Evolutionary conservation across 306 rosid genomes (phyloP).

Genomic region (Cicer bijugum): DNA sequence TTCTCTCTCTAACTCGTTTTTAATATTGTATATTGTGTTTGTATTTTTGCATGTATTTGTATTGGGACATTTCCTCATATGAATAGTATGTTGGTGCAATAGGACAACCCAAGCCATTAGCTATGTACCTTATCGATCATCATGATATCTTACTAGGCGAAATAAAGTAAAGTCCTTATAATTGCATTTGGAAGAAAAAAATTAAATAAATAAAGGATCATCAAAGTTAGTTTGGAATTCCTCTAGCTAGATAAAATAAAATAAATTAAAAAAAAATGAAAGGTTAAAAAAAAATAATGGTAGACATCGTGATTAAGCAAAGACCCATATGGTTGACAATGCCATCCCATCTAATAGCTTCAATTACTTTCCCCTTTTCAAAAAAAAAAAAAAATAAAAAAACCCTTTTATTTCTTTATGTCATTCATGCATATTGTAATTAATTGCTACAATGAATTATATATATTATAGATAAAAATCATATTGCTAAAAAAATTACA

Average conservation of each 20-base stretch:
- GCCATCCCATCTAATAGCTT: slow-evolving; percentile 61
- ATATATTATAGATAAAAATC: no score
- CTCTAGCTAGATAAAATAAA: slow-evolving; percentile 4
- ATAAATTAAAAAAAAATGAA: not conserved
- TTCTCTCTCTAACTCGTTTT: not conserved
- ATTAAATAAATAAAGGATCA: not conserved
- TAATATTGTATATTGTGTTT: slow-evolving; percentile 24
- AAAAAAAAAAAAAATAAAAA: no score
- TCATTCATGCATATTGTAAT: slow-evolving; percentile 32
- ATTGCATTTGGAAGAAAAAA: slow-evolving; percentile 43
- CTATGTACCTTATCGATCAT: slow-evolving; percentile 55
- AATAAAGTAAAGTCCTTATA: slow-evolving; percentile 47
- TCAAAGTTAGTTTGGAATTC: slow-evolving; percentile 34
- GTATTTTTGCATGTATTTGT: slow-evolving; percentile 48
- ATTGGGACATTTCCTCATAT: slow-evolving; percentile 39
- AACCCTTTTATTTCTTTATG: slow-evolving; percentile 36
- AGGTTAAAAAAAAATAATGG: slow-evolving; percentile 45
- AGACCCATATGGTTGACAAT: slow-evolving; percentile 68
- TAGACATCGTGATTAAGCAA: slow-evolving; percentile 63
- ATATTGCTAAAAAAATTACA: no score
- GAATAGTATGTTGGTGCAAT: slow-evolving; percentile 38
- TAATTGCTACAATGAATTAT: not conserved
- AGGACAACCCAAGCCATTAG: slow-evolving; percentile 53
- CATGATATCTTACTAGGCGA: slow-evolving; percentile 45
- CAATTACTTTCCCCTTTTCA: not conserved